Evolutionary conservation across 352 stramenopile species (phyloP), one percentile per base, ranked within the genome.

Genomic region (Phytophthora tubulina): DNA sequence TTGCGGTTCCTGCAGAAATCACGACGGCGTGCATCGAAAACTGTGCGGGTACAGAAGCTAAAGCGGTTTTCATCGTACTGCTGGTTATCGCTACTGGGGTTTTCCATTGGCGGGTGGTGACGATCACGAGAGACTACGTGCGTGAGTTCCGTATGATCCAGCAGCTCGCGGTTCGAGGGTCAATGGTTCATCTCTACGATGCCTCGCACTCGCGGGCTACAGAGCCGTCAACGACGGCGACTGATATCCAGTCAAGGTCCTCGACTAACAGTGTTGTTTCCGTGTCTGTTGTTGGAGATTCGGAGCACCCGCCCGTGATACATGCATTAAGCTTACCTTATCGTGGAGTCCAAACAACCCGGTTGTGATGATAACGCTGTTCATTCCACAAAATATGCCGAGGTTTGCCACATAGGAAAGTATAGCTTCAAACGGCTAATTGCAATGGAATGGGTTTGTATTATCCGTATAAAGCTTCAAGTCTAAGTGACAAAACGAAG

Each of bases 91-190:
- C 67, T 3, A 72, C 78, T 10, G 62, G 57, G 10, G 21, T 72
- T 35, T 73, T 83, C 31, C 76, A 83, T 42, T 78, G 56, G 57
- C 53, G 73, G 41, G 71, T 73, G 32, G 69, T 64, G 63, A 65
- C 63, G 17, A 53, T 68, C 8, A 76, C 72, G 7, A 71, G 70
- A 21, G 45, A 71, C n/a, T 83, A 81, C n/a, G 42, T 75, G n/a
- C 45, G 44, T 10, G 76, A 78, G 50, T 83, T 81, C 55, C 69
- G 65, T 33, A 79, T 79, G 72, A 70, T 76, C 30, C 57, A 76
- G 36, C 61, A 75, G 8, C 39, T 79, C 15, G 21, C 45, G 32
- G 35, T 50, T 15, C 53, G 38, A 2, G 45, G 39, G 3, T 54
- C 55, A 8, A 36, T 48, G 6, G 6, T 14, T 17, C 65, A 68